phyloP scores from a whole-genome alignment of 2,329 filamentous ascomycete genomes.

The Phyllosticta ampelicida region DNA sequence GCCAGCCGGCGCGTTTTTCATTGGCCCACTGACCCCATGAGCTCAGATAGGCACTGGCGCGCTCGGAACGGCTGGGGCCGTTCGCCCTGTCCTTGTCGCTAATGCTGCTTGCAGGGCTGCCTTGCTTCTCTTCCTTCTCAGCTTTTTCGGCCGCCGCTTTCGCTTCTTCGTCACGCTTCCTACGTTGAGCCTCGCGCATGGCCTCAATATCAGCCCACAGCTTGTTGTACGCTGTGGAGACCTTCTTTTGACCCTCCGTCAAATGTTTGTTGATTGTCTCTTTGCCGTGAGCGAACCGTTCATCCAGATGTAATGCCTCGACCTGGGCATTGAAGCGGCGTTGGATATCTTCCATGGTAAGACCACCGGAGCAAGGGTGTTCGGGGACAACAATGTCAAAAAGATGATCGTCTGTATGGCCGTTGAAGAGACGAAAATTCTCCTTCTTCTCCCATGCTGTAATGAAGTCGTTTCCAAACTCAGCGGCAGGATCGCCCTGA shows the following conservation, averaged over 20 bases:
- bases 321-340: slow-evolving; percentile 67
- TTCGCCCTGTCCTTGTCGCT: neutral
- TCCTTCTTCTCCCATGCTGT: slow-evolving; percentile 80
- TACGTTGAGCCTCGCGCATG: slow-evolving; percentile 62
- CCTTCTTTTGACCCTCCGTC: slow-evolving; percentile 79
- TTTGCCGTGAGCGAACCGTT: slow-evolving; percentile 69
- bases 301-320: slow-evolving; percentile 85
- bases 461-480: slow-evolving; percentile 78
- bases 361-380: slow-evolving; percentile 84
- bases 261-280: slow-evolving; percentile 83
- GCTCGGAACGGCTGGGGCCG: slow-evolving; percentile 11
- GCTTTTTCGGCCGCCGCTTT: slow-evolving; percentile 15
- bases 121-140: slow-evolving; percentile 3
- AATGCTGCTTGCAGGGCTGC: neutral
- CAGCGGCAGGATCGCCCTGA: slow-evolving; percentile 72
- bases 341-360: slow-evolving; percentile 91
- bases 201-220: slow-evolving; percentile 85
- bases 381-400: slow-evolving; percentile 91
- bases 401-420: slow-evolving; percentile 62
- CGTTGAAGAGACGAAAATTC: slow-evolving; percentile 83
- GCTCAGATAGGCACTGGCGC: slow-evolving; percentile 51
- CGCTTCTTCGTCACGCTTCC: slow-evolving; percentile 47
- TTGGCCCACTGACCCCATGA: slow-evolving; percentile 56
- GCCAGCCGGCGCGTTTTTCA: slow-evolving; percentile 50
- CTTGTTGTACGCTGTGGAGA: slow-evolving; percentile 75